Base-by-base conservation (phyloP, 768 basidiomycete species). In the Termitomyces heimii region DNA sequence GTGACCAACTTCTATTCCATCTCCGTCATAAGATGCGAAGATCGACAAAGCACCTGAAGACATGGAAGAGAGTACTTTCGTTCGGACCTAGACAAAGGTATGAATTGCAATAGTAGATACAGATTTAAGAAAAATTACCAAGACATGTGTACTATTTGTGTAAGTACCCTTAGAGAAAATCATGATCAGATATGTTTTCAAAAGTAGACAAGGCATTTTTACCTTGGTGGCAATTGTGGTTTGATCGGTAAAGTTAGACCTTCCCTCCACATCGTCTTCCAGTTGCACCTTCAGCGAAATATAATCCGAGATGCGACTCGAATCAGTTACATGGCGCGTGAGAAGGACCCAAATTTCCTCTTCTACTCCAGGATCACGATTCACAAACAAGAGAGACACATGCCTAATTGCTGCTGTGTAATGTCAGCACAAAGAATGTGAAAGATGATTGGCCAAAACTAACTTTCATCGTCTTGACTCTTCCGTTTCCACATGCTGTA, bases 301-400 rank as follows among this genome's bases (percentile, higher is more conserved):
- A 66, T 84, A 94, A 59, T 91, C 87, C 1, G 78, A 72, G 5
- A 73, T 77, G 40, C 80, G 75, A 46, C 73, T 77, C n/a, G 82
- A 87, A 60, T 86, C 75, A 0, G 69, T 67, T 8, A 88, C 67
- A 67, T 98, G 95, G 29, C 92, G 82, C 0, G 86, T 88, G 2
- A 98, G 77, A 1, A 94, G 78, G 8, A 95, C 64, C 91, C 89
- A 96, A 6, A 97, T 75, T 44, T 91, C 85, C 29, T 75, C 65
- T 35, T 76, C 71, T 20, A 58, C 53, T 6, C 52, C 56, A 28
- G 62, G 20, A 39, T 49, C 62, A 32, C 64, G 65, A 16, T 60
- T 68, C 45, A 62, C 59, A 47, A 82, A 77, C 29, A 73, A 62
- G 29, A 73, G 53, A 44, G 65, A 68, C 22, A 69, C 39, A 42